Conservation (phyloP, 305 asterid genomes). For the Fraxinus xanthoxyloides region DNA sequence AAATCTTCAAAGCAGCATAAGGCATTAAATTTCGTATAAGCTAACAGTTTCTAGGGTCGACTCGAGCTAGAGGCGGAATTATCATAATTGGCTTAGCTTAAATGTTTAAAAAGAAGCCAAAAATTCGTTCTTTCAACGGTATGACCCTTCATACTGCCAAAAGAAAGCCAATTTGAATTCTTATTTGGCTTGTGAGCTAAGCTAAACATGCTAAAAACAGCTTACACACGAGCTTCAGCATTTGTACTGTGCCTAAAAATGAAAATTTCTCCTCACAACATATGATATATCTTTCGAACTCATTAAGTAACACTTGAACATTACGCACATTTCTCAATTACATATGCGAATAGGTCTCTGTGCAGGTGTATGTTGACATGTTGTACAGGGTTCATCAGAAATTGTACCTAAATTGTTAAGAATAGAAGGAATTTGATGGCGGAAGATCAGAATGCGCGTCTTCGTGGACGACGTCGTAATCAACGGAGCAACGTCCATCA, state of each 20-base stretch:
- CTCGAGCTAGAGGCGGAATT: not conserved
- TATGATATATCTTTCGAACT: not conserved
- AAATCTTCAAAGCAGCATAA: not conserved
- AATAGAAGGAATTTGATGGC: conserved; percentile 67
- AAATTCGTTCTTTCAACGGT: not conserved
- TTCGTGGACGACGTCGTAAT: conserved; percentile 65
- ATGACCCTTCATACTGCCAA: not conserved
- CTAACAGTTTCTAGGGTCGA: not conserved
- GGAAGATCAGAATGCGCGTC: conserved; percentile 71
- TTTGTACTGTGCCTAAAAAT: not conserved
- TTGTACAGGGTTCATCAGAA: conserved; percentile 13
- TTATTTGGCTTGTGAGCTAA: not conserved
- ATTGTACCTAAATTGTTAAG: conserved; percentile 46
- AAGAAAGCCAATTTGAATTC: not conserved
- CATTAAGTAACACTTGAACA: not conserved
- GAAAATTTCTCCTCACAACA: not conserved
- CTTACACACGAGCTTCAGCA: not conserved
- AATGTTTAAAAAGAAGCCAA: not conserved
- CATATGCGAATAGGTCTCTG: not conserved
- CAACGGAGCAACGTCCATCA: conserved; percentile 48
- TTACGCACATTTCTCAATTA: not conserved
- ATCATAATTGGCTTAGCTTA: not conserved
- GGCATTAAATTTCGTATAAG: not conserved
- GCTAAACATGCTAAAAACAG: not conserved
- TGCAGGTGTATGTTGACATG: conserved; percentile 13